phyloP scores from a whole-genome alignment of 306 rosid genomes.

The Trifolium dubium region DNA sequence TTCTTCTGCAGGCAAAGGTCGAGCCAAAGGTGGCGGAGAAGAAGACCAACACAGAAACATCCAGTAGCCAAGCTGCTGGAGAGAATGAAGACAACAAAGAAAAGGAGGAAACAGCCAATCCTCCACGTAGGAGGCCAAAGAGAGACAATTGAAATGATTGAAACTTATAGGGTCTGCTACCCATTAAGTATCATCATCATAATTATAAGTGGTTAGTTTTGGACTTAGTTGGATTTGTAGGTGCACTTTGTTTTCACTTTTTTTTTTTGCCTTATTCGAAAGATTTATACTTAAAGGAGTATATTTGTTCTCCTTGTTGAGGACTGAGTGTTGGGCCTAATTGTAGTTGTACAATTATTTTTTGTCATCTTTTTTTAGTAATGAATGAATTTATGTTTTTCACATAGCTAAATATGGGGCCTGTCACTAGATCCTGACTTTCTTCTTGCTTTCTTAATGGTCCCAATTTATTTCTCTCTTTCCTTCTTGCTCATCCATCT shows the following conservation, averaged over 20 bases:
- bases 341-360: conserved; percentile 47
- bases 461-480: background rate
- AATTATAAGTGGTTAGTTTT: conserved; percentile 40
- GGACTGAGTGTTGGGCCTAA: conserved; percentile 39
- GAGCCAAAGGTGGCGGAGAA: conserved; percentile 62
- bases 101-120: conserved; percentile 53
- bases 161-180: conserved; percentile 19
- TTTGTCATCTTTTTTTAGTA: conserved; percentile 17
- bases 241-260: conserved; percentile 34
- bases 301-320: conserved; percentile 40
- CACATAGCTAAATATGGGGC: background rate
- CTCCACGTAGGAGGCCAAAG: conserved; percentile 75
- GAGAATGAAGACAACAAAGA: conserved; percentile 61
- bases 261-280: background rate
- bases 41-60: conserved; percentile 51
- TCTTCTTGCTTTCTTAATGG: background rate
- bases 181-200: conserved; percentile 27
- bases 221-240: conserved; percentile 44
- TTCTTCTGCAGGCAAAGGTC: conserved; percentile 52
- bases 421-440: background rate
- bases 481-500: background rate
- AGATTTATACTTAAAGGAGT: conserved; percentile 19
- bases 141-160: conserved; percentile 62
- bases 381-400: conserved; percentile 36
- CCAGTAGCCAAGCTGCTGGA: conserved; percentile 51